phyloP scores from a whole-genome alignment of 176 grass and related monocot species.

The Carex kokanica region DNA sequence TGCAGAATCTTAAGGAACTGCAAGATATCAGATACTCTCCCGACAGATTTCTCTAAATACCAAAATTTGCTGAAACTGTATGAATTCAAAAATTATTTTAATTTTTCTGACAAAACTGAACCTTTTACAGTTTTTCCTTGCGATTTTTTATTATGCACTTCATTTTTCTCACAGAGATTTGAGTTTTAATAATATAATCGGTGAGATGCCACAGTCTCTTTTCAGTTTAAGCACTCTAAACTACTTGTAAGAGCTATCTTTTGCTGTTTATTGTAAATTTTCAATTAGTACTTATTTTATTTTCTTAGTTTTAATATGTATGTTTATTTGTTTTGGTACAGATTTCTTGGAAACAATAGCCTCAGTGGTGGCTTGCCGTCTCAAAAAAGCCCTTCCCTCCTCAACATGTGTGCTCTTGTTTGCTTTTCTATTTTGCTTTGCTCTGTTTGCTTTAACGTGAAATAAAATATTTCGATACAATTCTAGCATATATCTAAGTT shows the following conservation, averaged over 20 bases:
- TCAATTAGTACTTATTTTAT: neutral
- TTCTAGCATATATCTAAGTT: neutral
- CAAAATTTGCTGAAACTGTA: conserved; percentile 24
- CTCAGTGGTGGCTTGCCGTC: conserved; percentile 65
- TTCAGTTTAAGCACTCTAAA: conserved; percentile 38
- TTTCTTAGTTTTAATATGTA: neutral
- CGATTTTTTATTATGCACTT: neutral
- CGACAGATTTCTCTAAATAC: conserved; percentile 47
- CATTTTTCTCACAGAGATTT: conserved; percentile 50
- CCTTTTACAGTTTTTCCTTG: neutral
- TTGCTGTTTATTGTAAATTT: neutral
- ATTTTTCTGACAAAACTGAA: neutral
- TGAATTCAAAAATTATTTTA: neutral
- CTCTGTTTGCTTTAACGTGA: neutral
- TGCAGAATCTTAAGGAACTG: conserved; percentile 83
- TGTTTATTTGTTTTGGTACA: conserved; percentile 25
- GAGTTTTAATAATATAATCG: conserved; percentile 83
- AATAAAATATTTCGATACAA: neutral
- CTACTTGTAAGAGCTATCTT: conserved; percentile 46
- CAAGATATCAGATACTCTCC: conserved; percentile 69
- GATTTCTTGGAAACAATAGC: conserved; percentile 87
- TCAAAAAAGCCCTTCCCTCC: conserved; percentile 38
- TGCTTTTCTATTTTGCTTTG: conserved; percentile 2
- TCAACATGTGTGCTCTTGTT: conserved; percentile 41
- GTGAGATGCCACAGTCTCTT: conserved; percentile 52